These are phyloP conservation scores for Ustilago curta DNA, from an alignment of 1,284 basidiomycete species.

Conservation along the genomic window DNA sequence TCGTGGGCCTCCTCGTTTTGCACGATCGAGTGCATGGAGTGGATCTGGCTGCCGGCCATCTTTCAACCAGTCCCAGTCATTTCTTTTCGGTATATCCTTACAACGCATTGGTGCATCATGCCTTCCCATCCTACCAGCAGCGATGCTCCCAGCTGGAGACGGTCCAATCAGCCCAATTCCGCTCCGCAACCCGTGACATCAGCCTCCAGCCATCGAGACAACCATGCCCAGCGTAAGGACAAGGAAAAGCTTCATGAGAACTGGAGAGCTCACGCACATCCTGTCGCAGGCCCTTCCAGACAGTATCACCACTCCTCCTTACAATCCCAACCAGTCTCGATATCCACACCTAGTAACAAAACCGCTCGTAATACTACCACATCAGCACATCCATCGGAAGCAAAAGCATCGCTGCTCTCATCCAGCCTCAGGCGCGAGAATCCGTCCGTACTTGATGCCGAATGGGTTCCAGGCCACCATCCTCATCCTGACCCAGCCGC, in stretches of 20 bases:
- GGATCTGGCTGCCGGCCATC: neutral
- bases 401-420: constrained; percentile 31
- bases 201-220: constrained; percentile 8
- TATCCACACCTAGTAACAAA: constrained; percentile 13
- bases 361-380: neutral
- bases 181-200: constrained; percentile 19
- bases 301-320: neutral
- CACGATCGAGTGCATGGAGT: neutral
- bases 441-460: constrained; percentile 3
- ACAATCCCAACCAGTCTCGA: constrained; percentile 24
- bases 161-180: constrained; percentile 10
- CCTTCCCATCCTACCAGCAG: constrained; percentile 19
- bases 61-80: neutral
- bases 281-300: constrained; percentile 14
- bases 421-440: constrained; percentile 35
- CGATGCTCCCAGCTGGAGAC: constrained; percentile 42
- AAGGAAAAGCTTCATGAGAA: constrained; percentile 32
- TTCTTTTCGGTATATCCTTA: neutral
- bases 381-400: neutral
- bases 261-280: constrained; percentile 42
- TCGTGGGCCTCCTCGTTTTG: neutral
- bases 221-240: constrained; percentile 15
- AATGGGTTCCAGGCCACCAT: constrained; percentile 36
- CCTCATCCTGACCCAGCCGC: constrained; percentile 28
- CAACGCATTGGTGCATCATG: constrained; percentile 13